Evolutionary conservation across 2,329 filamentous ascomycete species (phyloP), one percentile per base, ranked within the genome.

Genomic region (Colletotrichum ledebouriae): DNA sequence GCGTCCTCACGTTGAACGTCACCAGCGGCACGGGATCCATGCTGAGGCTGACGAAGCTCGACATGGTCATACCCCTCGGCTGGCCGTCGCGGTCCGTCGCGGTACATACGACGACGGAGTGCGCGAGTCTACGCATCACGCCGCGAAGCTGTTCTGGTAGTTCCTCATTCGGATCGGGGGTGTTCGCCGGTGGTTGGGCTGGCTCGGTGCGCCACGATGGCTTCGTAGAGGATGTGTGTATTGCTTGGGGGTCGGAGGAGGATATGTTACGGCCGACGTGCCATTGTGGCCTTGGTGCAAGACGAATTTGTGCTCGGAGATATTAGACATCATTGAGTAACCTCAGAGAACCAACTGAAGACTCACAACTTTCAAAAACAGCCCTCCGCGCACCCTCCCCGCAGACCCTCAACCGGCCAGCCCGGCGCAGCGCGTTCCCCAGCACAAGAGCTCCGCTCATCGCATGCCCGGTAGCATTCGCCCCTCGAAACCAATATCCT

Each of bases 101-200:
- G 22, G 86, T 88, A 73, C 85, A 85, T 12, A 87, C 83, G n/a
- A 87, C 85, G 42, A 86, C 85, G 0, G 85, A 84, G 72, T 87
- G 83, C 3, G 84, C 79, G 12, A 89, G 78, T 13, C 84, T 81
- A 64, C 86, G 85, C 83, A 88, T 85, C 22, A 86, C 79, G 55
- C 80, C 78, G 63, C 85, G 86, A 22, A 87, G 78, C 59, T 85
- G 80, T 67, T 85, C 84, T 67, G 65, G 72, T 68, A 57, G 72
- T 57, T 44, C 53, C n/a, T 58, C 66, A 10, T 59, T 60, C 39
- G 70, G 67, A 41, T 76, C 73, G 1, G 79, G 78, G 60, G 81
- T 76, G 49, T 77, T 72, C 0, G 78, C 78, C 0, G 81, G 80
- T 3, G 76, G 75, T 25, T 71, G 71, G 3, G 76, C 73, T 4